phyloP scores from a whole-genome alignment of 2,329 filamentous ascomycete species.

The Rosellinia necatrix region DNA sequence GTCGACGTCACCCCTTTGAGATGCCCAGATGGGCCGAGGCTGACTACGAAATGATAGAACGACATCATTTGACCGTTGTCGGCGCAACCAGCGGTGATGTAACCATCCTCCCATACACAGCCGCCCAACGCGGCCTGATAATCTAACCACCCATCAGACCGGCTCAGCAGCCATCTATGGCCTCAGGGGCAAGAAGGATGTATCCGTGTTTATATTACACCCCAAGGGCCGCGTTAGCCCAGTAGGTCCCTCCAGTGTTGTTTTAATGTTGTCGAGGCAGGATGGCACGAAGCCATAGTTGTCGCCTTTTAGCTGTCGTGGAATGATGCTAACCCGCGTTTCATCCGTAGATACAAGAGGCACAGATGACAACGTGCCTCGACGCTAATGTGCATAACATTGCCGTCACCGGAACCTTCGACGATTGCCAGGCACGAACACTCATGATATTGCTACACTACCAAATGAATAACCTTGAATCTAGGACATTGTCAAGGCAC shows the following conservation, averaged over 20 bases:
- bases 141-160: constrained; percentile 53
- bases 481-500: constrained; percentile 86
- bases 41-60: constrained; percentile 49
- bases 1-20: neutral
- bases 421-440: constrained; percentile 74
- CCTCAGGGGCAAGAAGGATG: constrained; percentile 92
- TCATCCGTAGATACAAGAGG: constrained; percentile 72
- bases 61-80: constrained; percentile 83
- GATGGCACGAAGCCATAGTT: neutral
- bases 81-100: constrained; percentile 81
- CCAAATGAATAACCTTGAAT: neutral
- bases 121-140: neutral
- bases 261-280: neutral
- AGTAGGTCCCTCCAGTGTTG: constrained; percentile 12
- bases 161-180: constrained; percentile 97
- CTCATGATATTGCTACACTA: neutral
- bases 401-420: constrained; percentile 87
- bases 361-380: constrained; percentile 93
- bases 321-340: neutral
- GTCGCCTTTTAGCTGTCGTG: no score
- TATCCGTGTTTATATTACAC: constrained; percentile 92
- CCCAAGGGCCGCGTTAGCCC: constrained; percentile 86
- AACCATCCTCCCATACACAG: neutral
- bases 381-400: constrained; percentile 94
- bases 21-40: neutral